These are phyloP conservation scores for Nepenthes gracilis DNA, from an alignment of 148 eudicot genomes.

Conservation along the genomic window DNA sequence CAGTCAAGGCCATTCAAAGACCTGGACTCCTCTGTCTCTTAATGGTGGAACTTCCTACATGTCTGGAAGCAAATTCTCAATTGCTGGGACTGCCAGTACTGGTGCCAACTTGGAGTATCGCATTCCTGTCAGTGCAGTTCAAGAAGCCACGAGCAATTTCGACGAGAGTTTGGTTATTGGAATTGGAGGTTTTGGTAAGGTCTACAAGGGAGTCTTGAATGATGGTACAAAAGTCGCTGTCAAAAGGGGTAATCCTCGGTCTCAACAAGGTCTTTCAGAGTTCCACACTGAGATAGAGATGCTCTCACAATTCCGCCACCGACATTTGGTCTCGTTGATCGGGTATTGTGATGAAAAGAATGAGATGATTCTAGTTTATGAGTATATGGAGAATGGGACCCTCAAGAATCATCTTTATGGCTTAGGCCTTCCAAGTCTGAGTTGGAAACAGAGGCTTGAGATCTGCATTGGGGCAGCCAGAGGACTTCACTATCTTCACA, in stretches of 20 bases:
- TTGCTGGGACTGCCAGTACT: conserved; percentile 37
- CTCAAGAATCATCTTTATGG: conserved; percentile 78
- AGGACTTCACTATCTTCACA: conserved; percentile 94
- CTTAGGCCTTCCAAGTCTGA: conserved; percentile 52
- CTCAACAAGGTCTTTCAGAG: conserved; percentile 86
- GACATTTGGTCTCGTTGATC: conserved; percentile 84
- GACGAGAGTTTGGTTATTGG: conserved; percentile 80
- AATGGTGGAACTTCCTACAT: conserved; percentile 50
- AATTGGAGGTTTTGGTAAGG: conserved; percentile 92
- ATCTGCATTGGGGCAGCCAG: conserved; percentile 89
- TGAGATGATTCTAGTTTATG: conserved; percentile 89
- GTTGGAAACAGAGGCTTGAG: conserved; percentile 90
- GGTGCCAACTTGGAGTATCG: conserved; percentile 55
- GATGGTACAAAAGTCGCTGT: conserved; percentile 87
- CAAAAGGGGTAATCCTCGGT: conserved; percentile 85
- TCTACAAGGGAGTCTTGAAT: conserved; percentile 55
- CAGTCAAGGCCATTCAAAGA: conserved; percentile 38
- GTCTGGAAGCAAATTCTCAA: conserved; percentile 56
- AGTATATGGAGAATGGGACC: conserved; percentile 95
- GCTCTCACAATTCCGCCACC: conserved; percentile 80
- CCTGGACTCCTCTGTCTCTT: conserved; percentile 64
- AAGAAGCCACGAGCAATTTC: conserved; percentile 69
- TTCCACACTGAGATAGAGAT: conserved; percentile 87
- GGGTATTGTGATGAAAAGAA: conserved; percentile 89
- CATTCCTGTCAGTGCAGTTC: conserved; percentile 51